Percentiles rank a stretch among this genome's conserved stretches.
These are phyloP conservation scores for Arachnomyces sp. DNA, from an alignment of 2,329 filamentous ascomycete species.

Conservation along the genomic window DNA sequence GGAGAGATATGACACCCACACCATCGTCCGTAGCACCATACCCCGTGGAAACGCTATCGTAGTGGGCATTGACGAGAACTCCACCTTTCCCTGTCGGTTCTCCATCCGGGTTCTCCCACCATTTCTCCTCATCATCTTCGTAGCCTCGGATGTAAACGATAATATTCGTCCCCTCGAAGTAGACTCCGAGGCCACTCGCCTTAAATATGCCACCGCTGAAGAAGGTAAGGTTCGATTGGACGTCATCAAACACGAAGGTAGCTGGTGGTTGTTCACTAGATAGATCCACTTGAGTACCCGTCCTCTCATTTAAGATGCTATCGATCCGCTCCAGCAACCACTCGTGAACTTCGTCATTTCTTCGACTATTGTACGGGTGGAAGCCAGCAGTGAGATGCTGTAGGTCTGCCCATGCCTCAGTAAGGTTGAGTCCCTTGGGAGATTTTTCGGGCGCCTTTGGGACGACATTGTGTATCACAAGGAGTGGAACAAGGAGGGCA, in stretches of 20 bases:
- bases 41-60: conserved; percentile 86
- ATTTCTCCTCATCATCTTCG: conserved; percentile 63
- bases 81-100: conserved; percentile 58
- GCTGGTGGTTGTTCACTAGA: conserved; percentile 19
- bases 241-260: conserved; percentile 67
- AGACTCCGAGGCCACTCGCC: conserved; percentile 49
- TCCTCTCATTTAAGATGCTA: conserved; percentile 59
- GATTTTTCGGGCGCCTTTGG: conserved; percentile 55
- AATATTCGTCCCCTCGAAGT: conserved; percentile 90
- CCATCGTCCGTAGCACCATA: conserved; percentile 93
- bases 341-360: conserved; percentile 71
- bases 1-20: conserved; percentile 74
- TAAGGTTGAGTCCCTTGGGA: conserved; percentile 65
- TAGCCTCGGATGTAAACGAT: conserved; percentile 83
- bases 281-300: conserved; percentile 26
- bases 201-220: conserved; percentile 40
- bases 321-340: conserved; percentile 68
- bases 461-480: conserved; percentile 69
- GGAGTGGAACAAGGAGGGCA: conserved; percentile 63
- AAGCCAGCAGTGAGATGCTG: conserved; percentile 65
- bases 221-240: conserved; percentile 68
- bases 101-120: conserved; percentile 56
- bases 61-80: conserved; percentile 90
- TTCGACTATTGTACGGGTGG: conserved; percentile 81
- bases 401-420: conserved; percentile 80